phyloP scores from a whole-genome alignment of 129 eudicot genomes.

The Escallonia herrerae region DNA sequence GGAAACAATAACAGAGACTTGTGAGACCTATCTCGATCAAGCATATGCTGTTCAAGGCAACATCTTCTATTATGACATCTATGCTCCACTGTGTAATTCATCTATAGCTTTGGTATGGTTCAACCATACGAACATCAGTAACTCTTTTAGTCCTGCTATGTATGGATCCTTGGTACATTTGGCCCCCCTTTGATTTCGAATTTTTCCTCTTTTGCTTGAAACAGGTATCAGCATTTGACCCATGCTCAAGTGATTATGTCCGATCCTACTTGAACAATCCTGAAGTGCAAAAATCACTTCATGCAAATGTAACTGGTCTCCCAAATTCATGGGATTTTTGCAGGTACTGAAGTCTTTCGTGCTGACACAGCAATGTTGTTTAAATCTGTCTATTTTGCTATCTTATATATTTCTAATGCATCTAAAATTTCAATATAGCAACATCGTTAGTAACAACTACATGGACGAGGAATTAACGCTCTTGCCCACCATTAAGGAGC shows the following conservation, averaged over 20 bases:
- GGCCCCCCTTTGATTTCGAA: too few species aligned
- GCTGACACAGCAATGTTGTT: not conserved
- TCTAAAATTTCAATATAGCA: too few species aligned
- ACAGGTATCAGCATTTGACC: constrained; percentile 46
- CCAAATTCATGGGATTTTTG: constrained; percentile 45
- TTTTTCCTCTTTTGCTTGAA: not conserved
- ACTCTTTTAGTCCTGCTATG: not conserved
- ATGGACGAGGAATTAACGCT: constrained; percentile 37
- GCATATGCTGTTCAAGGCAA: constrained; percentile 23
- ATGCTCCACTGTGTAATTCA: constrained; percentile 44
- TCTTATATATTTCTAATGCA: too few species aligned
- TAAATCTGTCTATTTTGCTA: too few species aligned
- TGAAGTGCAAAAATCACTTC: constrained; percentile 52
- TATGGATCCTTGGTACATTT: too few species aligned
- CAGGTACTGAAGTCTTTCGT: constrained; percentile 28
- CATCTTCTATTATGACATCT: constrained; percentile 36
- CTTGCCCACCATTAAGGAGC: constrained; percentile 39
- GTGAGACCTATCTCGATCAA: constrained; percentile 8
- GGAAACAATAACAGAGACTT: constrained; percentile 20
- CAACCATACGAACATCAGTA: not conserved
- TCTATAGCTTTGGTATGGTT: not conserved
- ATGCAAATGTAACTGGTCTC: constrained; percentile 27
- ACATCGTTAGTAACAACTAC: too few species aligned
- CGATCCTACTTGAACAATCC: constrained; percentile 41
- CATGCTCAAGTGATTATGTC: constrained; percentile 43